Percentiles rank a stretch among this genome's conserved stretches.
These are phyloP conservation scores for Backusella macrospora DNA, from an alignment of 192 early-diverging fungal genomes.

Conservation along the genomic window DNA sequence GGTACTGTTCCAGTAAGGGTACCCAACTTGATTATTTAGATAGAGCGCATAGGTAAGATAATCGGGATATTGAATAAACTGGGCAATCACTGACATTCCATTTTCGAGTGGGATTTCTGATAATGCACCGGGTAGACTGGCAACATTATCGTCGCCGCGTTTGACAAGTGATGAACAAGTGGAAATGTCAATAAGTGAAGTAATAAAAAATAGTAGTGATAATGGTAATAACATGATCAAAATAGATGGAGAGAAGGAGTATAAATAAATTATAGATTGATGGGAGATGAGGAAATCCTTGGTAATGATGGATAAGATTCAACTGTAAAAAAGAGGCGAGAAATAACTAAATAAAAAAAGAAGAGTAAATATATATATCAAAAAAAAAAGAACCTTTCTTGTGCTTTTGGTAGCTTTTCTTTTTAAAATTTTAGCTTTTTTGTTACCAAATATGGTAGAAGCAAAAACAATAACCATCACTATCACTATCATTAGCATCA, in stretches of 20 bases:
- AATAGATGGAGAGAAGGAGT: background rate
- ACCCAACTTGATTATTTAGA: slow-evolving; percentile 9
- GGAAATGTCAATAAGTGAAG: background rate
- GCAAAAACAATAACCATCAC: background rate
- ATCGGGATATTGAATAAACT: slow-evolving; percentile 23
- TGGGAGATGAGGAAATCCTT: too few species aligned
- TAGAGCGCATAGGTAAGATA: slow-evolving; percentile 25
- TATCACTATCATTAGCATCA: background rate
- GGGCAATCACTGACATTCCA: slow-evolving; percentile 22
- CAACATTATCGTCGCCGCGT: background rate
- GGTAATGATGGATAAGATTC: too few species aligned
- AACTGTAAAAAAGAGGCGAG: background rate
- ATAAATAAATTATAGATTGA: too few species aligned
- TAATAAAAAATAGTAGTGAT: background rate
- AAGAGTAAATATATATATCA: background rate
- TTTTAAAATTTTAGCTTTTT: background rate
- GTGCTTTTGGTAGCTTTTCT: background rate
- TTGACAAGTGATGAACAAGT: background rate
- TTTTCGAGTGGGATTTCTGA: slow-evolving; percentile 26
- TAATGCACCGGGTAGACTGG: slow-evolving; percentile 15
- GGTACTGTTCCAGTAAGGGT: slow-evolving; percentile 3
- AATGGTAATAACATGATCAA: background rate
- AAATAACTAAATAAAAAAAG: background rate
- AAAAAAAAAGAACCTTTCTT: background rate
- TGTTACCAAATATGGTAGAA: slow-evolving; percentile 2